Conservation (phyloP, 1,284 basidiomycete genomes). For the Earliella scabrosa region DNA sequence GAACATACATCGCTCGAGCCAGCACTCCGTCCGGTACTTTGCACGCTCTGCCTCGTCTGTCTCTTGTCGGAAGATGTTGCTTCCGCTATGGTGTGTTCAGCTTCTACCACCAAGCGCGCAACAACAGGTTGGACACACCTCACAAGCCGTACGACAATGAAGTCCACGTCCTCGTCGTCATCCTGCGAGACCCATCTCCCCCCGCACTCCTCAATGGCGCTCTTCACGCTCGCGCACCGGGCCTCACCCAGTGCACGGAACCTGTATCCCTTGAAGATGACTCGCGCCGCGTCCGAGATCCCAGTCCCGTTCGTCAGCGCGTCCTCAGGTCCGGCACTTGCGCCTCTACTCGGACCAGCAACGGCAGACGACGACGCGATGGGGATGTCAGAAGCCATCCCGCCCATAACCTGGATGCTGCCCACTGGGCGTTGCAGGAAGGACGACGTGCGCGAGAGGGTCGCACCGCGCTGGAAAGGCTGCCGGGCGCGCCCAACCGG, state of each 20-base stretch:
- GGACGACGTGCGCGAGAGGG: conserved; percentile 19
- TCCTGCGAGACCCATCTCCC: conserved; percentile 49
- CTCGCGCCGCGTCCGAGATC: conserved; percentile 13
- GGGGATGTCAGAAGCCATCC: conserved; percentile 12
- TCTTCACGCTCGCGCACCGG: conserved; percentile 52
- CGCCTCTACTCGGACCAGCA: conserved; percentile 13
- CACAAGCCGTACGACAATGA: conserved; percentile 69
- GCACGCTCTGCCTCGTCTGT: conserved; percentile 43
- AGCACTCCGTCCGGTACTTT: conserved; percentile 81
- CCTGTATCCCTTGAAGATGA: conserved; percentile 54
- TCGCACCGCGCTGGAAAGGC: conserved; percentile 49
- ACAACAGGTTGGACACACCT: conserved; percentile 54
- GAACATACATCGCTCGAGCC: conserved; percentile 78
- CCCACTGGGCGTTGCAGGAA: conserved; percentile 21
- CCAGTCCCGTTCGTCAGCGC: neutral
- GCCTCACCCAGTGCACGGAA: conserved; percentile 72
- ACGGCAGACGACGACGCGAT: conserved; percentile 19
- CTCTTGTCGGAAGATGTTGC: conserved; percentile 60
- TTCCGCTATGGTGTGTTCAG: conserved; percentile 49
- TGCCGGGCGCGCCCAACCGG: conserved; percentile 34
- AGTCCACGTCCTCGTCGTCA: conserved; percentile 56
- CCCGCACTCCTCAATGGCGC: conserved; percentile 61
- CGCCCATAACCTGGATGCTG: conserved; percentile 10
- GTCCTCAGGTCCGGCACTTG: conserved; percentile 7
- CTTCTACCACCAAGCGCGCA: neutral